Base-by-base conservation (phyloP, 1,284 basidiomycete species). In the Erythrobasidium hasegawianum region DNA sequence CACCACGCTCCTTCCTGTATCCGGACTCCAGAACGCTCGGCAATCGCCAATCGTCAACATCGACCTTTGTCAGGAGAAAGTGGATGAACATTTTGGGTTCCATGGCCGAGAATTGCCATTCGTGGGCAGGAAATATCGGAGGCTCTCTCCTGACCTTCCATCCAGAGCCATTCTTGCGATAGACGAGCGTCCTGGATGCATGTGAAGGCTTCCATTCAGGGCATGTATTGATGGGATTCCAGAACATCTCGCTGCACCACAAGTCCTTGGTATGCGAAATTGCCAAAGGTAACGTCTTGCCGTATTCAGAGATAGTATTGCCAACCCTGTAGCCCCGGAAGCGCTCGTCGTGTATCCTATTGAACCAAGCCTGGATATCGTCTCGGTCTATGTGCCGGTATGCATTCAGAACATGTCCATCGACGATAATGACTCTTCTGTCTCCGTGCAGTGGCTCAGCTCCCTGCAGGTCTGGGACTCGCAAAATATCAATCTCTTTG, bases 51-150 rank as follows among this genome's bases (percentile, higher is more conserved):
- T 47, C 43, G 43, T 47, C 43, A 5, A 24, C 16, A 24, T 47
- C 43, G 7, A 47, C 43, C 43, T 47, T 47, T 47, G 43, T 47
- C n/a, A 47, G 43, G n/a, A 47, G 43, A 14, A 47, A 47, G 14
- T 47, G 43, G 4, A 47, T 24, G 22, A 47, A 47, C 43, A 47
- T 47, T 14, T 47, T 47, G 14, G 43, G 43, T 14, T 47, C 43
- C 7, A 47, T 5, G 7, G 43, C 43, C 8, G 43, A 5, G 43
- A 47, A 47, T 47, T 47, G 43, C 43, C 43, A 47, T 7, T n/a
- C 43, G 16, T n/a, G 22, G 43, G n/a, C 5, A 8, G 5, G 4
- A 16, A 7, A 24, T 14, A 47, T 5, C 7, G n/a, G 43, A 5
- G 43, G 43, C 43, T 47, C 43, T 14, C 14, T 47, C 22, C 43